Conservation (phyloP, 352 stramenopile species). For the Pythium dissimile region DNA sequence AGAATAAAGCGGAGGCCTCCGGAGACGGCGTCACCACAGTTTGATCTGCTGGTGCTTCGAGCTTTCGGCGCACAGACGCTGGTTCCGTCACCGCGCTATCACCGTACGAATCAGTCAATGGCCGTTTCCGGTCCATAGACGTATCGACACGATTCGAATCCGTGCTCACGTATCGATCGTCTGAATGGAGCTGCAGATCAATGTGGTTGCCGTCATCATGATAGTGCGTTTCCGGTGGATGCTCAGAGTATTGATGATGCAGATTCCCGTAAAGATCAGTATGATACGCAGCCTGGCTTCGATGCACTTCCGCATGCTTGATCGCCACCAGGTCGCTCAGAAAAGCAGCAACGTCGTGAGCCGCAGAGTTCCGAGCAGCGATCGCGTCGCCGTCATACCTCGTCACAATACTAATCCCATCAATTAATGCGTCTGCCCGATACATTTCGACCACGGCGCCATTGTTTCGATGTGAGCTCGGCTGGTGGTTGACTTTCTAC, state of each 20-base stretch:
- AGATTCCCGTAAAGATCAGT: neutral
- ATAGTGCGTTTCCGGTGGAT: neutral
- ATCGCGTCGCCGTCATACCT: neutral
- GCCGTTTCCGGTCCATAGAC: neutral
- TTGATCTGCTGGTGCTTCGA: neutral
- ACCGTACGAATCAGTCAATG: neutral
- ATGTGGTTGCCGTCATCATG: neutral
- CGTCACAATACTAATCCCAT: neutral
- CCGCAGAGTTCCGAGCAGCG: neutral
- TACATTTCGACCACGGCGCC: neutral
- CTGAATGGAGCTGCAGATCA: neutral
- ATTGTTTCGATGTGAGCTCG: neutral
- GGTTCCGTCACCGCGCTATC: neutral
- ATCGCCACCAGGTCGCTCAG: neutral
- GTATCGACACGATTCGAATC: too few species aligned
- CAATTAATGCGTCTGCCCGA: neutral
- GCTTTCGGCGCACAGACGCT: neutral
- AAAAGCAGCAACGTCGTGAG: neutral
- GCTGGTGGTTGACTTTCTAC: neutral
- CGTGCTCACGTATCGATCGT: neutral
- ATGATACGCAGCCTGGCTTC: slow-evolving; percentile 6
- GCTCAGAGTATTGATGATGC: neutral
- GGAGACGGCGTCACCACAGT: too few species aligned
- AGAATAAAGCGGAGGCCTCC: too few species aligned
- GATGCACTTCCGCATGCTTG: neutral